Evolutionary conservation across 169 alveolate species (phyloP), one percentile per base, ranked within the genome.

Genomic region (Plasmodium gallinaceum): DNA sequence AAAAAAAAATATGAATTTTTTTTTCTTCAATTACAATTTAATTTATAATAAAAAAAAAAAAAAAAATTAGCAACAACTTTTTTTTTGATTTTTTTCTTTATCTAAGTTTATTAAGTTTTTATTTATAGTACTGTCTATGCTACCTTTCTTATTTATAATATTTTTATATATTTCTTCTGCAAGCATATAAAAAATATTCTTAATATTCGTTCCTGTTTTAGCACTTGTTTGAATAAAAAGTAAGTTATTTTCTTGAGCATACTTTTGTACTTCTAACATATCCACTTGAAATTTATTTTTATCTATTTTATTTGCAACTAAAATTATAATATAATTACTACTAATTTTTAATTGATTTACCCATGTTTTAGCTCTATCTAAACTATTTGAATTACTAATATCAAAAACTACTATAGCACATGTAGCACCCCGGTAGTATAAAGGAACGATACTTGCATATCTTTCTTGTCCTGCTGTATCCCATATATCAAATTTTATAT

Each of bases 381-480:
- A 92, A 26, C 96, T 95, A 24, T 83, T 92, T 26, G 95, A 92
- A 45, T 94, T 86, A 26, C 97, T 92, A 48, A 95, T 74, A 88
- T 97, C 98, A 88, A 92, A 94, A n/a, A 96, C 96, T 46, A 97
- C 95, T 54, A 97, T 93, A 24, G 97, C 97, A 37, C 97, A 97
- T 24, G 96, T 94, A 16, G 98, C 97, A 22, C 97, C 98, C 89
- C 97, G 92, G 90, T 96, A 97, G 90, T 96, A 97, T 61, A 91
- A 88, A 45, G 97, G 97, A 26, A 97, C 96, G 88, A 97, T 92
- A 54, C 96, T 83, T 88, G 96, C 93, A 66, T 94, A 96, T 80
- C 98, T 92, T 88, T 97, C 98, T 93, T 97, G 96, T 26, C 98
- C 98, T 18, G 98, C 98, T 7, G 98, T 97, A 91, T 97, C 98